Evolutionary conservation across 805 yeast species (phyloP).

Genomic region (Barnettozyma sucrosica): DNA sequence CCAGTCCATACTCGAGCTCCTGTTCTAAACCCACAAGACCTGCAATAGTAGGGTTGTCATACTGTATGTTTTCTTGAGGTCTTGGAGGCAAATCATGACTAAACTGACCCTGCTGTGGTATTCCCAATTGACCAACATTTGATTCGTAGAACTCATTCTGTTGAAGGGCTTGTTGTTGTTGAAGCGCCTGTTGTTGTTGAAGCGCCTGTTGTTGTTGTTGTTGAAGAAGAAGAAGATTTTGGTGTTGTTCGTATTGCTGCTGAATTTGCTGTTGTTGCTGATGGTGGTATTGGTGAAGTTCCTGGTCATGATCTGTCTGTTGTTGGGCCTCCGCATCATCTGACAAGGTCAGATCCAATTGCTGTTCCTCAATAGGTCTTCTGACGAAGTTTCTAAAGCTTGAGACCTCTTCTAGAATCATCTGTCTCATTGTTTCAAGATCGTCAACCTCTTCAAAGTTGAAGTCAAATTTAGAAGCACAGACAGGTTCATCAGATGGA

Average conservation of each 20-base stretch:
- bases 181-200: constrained; percentile 2
- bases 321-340: constrained; percentile 17
- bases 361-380: constrained; percentile 59
- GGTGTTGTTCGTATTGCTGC: constrained; percentile 14
- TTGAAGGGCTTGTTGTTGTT: constrained; percentile 12
- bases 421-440: constrained; percentile 62
- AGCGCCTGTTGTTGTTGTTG: constrained; percentile 14
- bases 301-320: constrained; percentile 18
- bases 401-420: constrained; percentile 77
- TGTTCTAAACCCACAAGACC: constrained; percentile 47
- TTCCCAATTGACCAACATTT: constrained; percentile 34
- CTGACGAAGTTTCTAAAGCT: constrained; percentile 77
- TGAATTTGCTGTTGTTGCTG: constrained; percentile 19
- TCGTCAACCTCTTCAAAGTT: constrained; percentile 78
- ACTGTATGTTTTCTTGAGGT: constrained; percentile 44
- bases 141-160: constrained; percentile 22
- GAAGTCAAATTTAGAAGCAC: constrained; percentile 78
- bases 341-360: constrained; percentile 31
- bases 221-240: constrained; percentile 5
- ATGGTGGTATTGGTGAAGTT: constrained; percentile 18
- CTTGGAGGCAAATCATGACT: constrained; percentile 51
- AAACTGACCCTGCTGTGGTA: constrained; percentile 43
- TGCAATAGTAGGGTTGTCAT: constrained; percentile 18
- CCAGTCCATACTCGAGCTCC: constrained; percentile 64
- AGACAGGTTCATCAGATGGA: constrained; percentile 84